Percentiles rank a stretch among this genome's conserved stretches.
phyloP scores from a whole-genome alignment of 768 basidiomycete species.

The Podaxis pistillaris region DNA sequence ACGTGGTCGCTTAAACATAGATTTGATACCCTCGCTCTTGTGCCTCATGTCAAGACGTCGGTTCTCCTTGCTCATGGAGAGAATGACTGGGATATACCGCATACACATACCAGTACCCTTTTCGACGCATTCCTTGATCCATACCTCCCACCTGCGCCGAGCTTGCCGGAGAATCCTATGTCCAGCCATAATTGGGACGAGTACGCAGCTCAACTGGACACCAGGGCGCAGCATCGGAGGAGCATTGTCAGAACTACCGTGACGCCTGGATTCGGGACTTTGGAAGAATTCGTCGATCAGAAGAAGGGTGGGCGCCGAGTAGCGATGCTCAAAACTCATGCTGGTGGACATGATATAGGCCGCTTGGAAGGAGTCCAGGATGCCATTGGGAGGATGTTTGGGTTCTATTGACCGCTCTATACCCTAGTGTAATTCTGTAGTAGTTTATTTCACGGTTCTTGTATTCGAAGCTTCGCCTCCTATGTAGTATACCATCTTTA shows the following conservation, averaged over 20 bases:
- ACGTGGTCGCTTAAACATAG: slow-evolving; percentile 51
- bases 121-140: slow-evolving; percentile 67
- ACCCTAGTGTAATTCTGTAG: background rate
- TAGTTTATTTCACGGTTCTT: background rate
- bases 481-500: background rate
- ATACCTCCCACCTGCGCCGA: slow-evolving; percentile 41
- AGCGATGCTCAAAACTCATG: slow-evolving; percentile 53
- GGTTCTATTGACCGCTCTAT: slow-evolving; percentile 20
- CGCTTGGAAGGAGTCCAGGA: slow-evolving; percentile 71
- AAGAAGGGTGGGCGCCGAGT: slow-evolving; percentile 41
- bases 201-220: slow-evolving; percentile 34
- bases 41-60: slow-evolving; percentile 61
- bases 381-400: slow-evolving; percentile 46
- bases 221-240: slow-evolving; percentile 35
- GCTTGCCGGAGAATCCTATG: slow-evolving; percentile 34
- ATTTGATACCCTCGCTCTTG: slow-evolving; percentile 62
- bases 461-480: background rate
- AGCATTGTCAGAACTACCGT: slow-evolving; percentile 42
- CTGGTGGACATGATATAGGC: slow-evolving; percentile 62
- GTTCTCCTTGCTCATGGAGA: slow-evolving; percentile 70
- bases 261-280: slow-evolving; percentile 41
- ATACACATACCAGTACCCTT: slow-evolving; percentile 63
- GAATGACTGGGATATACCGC: slow-evolving; percentile 73
- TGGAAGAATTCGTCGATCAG: slow-evolving; percentile 37
- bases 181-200: slow-evolving; percentile 40